These are phyloP conservation scores for Dendrothele bispora DNA, from an alignment of 768 basidiomycete species.

Conservation along the genomic window DNA sequence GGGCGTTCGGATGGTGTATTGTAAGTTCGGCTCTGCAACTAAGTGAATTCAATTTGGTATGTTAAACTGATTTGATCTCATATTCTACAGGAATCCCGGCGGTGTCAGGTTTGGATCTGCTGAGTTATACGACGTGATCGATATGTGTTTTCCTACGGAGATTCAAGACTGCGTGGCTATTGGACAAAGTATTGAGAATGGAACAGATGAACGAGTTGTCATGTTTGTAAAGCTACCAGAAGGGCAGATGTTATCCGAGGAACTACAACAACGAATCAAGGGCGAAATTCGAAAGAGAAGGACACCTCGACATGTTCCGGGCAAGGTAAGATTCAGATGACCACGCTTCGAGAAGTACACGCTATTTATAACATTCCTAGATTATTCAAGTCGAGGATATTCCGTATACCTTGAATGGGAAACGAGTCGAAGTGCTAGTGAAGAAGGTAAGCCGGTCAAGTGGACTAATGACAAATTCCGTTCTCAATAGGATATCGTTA, in stretches of 20 bases:
- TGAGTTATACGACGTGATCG: constrained; percentile 80
- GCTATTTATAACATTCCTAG: constrained; percentile 30
- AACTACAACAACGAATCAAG: constrained; percentile 57
- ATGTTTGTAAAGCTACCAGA: constrained; percentile 68
- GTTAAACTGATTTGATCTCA: constrained; percentile 6
- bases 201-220: constrained; percentile 73
- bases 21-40: constrained; percentile 38
- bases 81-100: constrained; percentile 61
- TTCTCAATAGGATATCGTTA: constrained; percentile 26
- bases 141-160: constrained; percentile 51
- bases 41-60: background rate
- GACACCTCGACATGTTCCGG: constrained; percentile 76
- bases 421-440: constrained; percentile 76
- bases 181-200: constrained; percentile 64
- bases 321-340: constrained; percentile 57
- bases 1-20: constrained; percentile 82
- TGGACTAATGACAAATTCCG: constrained; percentile 14
- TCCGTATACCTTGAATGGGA: constrained; percentile 80
- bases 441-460: constrained; percentile 61
- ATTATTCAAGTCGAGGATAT: constrained; percentile 71
- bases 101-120: constrained; percentile 83
- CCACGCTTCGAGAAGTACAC: constrained; percentile 8
- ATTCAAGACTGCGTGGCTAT: constrained; percentile 68
- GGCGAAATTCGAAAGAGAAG: constrained; percentile 59
- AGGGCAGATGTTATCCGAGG: constrained; percentile 46